Evolutionary conservation across 306 rosid genomes (phyloP).

Genomic region (Cucurbita pepo): DNA sequence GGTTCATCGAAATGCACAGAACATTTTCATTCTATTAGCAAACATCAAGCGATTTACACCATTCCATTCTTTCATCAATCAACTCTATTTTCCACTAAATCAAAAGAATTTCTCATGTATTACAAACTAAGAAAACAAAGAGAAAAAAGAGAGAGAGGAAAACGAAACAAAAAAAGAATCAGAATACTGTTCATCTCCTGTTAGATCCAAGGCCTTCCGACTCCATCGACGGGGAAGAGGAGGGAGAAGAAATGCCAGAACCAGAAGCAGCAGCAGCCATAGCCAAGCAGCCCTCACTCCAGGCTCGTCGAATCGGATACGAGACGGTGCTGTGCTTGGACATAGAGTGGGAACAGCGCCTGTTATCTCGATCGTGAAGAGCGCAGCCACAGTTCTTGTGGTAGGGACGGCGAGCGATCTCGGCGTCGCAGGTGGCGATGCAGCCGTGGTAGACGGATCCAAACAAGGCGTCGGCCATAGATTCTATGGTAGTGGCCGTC

Average conservation of each 20-base stretch:
- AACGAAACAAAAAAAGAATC: background rate
- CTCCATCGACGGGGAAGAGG: background rate
- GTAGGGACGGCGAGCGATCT: slow-evolving; percentile 54
- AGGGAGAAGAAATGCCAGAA: background rate
- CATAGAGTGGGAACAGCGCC: background rate
- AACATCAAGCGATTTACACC: background rate
- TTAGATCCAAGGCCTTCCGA: background rate
- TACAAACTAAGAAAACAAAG: background rate
- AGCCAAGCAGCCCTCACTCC: slow-evolving; percentile 3
- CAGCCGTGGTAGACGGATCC: slow-evolving; percentile 42
- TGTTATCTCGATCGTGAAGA: slow-evolving; percentile 1
- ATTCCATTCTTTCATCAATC: background rate
- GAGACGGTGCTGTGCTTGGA: background rate
- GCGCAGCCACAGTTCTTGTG: slow-evolving; percentile 27
- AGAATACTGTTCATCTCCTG: background rate
- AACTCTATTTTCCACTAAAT: background rate
- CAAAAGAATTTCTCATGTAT: background rate
- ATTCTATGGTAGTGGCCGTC: background rate
- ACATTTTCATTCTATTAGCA: background rate
- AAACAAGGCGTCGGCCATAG: slow-evolving; percentile 17
- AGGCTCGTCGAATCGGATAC: slow-evolving; percentile 2
- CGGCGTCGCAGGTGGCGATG: slow-evolving; percentile 31
- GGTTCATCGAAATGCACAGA: background rate
- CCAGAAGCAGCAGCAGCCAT: background rate
- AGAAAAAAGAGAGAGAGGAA: background rate